Evolutionary conservation across 306 rosid genomes (phyloP), one percentile per base, ranked within the genome.

Genomic region (Cercis canadensis): DNA sequence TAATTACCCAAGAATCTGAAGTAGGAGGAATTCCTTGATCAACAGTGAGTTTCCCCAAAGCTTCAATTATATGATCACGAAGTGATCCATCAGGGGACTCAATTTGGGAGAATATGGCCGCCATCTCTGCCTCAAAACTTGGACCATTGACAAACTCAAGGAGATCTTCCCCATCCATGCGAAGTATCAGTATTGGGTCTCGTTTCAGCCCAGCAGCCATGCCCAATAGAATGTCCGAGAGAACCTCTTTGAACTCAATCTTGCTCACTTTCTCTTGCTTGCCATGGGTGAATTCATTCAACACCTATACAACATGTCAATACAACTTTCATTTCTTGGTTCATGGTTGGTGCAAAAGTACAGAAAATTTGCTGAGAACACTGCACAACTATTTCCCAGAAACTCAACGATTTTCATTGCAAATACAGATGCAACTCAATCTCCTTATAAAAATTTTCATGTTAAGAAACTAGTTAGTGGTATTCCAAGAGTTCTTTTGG

Each of bases 151-250:
- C 75, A 83, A 87, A 95, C 69, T 95, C 99, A 21, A 77, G 80
- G 39, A 95, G 96, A 76, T 95, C 99, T 86, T 95, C 92, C 4
- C 99, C 97, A 69, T 95, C 97, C 14, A 95, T 95, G 19, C 99
- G 95, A 41, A 95, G 90, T 57, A 95, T 95, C 36, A 95, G 83
- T 17, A 95, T 85, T 17, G 99, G 99, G 67, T 95, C 97, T 73
- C 90, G 82, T 84, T 91, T 89, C 75, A 95, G 83, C 29, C 96
- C 99, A 21, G 99, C 92, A 82, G 99, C 99, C 99, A 95, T 89
- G 82, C 96, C 97, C 77, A 91, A 51, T 7, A 95, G 87, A 75
- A 95, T 69, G 82, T 95, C 97, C 5, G 96, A 91, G 60, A 94
- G 91, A 76, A 89, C 97, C 78, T 78, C 91, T 81, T 87, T 87